Base-by-base conservation (phyloP, 2,329 filamentous ascomycete species). In the Exophiala oligosperma region DNA sequence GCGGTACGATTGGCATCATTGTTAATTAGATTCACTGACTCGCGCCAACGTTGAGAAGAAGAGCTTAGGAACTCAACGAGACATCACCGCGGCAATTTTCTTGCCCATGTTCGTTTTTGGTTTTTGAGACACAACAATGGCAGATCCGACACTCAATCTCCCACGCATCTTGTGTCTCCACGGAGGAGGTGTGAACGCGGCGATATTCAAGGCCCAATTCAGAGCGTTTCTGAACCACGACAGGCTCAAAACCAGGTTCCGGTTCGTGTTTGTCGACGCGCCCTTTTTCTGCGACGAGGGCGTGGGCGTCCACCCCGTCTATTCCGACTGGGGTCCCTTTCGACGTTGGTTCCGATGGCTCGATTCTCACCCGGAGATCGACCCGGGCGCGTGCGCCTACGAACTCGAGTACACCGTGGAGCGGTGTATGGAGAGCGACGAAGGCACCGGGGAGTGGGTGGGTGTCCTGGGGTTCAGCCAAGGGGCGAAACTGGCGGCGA, bases 131-230 rank as follows among this genome's bases (percentile, higher is more conserved):
- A 35, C 32, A 9, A 9, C 7, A 17, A 35, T 35, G 11, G 8
- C 46, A 28, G 59, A 63, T 55, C 61, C 62, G 2, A 67, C 66
- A 4, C 69, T 79, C 41, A 61, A 71, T 58, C 76, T 80, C 28
- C 88, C 88, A 2, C 86, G 89, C 59, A 84, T 92, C 65, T 85
- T 92, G 65, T 92, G 88, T 73, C 84, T 92, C n/a, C 89, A 92
- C 72, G 89, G 89, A 70, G 89, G 89, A 67, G 89, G 89, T 60
- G 85, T 87, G 63, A 91, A 88, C 68, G 85, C 81, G n/a, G 70
- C 79, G 41, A 84, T 91, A 70, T 92, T 92, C 76, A 76, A 80
- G 60, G 71, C 81, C 9, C 89, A 92, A 74, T 84, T 85, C 65
- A 88, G 89, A 61, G 76, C 76, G 4, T 72, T 85, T 5, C 74